Evolutionary conservation across 75 land plant genomes (phyloP).

Genomic region (Cryptomeria japonica): DNA sequence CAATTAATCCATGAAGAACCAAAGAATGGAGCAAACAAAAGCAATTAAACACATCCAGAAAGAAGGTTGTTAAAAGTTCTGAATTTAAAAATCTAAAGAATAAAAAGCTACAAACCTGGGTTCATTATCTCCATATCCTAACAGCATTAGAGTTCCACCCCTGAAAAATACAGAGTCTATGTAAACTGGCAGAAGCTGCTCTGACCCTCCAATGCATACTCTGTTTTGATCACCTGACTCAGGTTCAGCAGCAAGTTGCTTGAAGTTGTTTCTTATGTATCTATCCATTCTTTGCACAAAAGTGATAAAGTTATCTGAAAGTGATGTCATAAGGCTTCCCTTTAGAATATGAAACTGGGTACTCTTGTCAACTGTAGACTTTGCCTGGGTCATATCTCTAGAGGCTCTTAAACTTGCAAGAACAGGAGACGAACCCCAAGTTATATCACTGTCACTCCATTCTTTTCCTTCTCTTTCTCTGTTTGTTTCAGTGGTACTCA

Average conservation of each 20-base stretch:
- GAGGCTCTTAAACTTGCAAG: constrained; percentile 8
- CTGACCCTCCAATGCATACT: constrained; percentile 28
- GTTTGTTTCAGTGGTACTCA: background rate
- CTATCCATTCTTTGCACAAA: constrained; percentile 31
- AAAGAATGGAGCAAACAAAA: background rate
- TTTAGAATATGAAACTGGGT: constrained; percentile 5
- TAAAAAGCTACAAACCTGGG: constrained; percentile 57
- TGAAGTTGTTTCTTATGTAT: constrained; percentile 19
- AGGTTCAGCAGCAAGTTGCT: constrained; percentile 34
- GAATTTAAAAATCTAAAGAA: background rate
- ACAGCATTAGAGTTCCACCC: constrained; percentile 80
- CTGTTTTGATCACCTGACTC: constrained; percentile 26
- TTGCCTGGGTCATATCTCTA: constrained; percentile 5
- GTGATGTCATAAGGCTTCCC: constrained; percentile 6
- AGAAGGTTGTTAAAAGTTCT: background rate
- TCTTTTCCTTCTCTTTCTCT: constrained; percentile 4
- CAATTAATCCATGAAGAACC: constrained; percentile 7
- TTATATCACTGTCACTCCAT: background rate
- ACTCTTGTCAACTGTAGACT: constrained; percentile 1
- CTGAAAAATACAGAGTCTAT: constrained; percentile 84
- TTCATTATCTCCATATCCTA: constrained; percentile 93
- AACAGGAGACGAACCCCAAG: constrained; percentile 3
- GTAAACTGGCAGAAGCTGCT: constrained; percentile 64
- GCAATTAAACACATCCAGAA: background rate
- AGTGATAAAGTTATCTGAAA: constrained; percentile 15